Evolutionary conservation across 495 filamentous ascomycete genomes (phyloP).

Genomic region (Daldinia vernicosa): DNA sequence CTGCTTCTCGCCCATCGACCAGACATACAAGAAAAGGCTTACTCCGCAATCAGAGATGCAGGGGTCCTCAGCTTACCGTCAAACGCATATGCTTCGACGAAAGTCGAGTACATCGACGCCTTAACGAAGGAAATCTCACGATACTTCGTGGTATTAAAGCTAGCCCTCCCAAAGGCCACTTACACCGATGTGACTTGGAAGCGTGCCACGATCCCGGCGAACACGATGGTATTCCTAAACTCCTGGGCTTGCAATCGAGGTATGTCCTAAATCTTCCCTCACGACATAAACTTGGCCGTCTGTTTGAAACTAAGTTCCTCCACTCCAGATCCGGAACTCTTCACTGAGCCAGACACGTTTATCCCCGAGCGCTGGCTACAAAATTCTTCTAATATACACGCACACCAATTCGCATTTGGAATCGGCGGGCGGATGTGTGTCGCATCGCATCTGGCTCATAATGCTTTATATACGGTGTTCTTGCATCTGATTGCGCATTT

Average conservation of each 20-base stretch:
- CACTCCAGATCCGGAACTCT: constrained; percentile 65
- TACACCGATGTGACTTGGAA: constrained; percentile 72
- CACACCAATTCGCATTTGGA: constrained; percentile 75
- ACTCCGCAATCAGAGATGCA: constrained; percentile 68
- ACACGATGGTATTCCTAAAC: constrained; percentile 73
- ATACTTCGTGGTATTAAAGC: constrained; percentile 78
- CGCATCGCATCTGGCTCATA: constrained; percentile 74
- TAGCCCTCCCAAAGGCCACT: constrained; percentile 71
- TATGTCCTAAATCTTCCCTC: background rate
- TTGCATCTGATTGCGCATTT: constrained; percentile 75
- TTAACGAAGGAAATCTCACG: constrained; percentile 74
- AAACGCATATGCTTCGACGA: constrained; percentile 72
- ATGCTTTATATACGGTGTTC: constrained; percentile 74
- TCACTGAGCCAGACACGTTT: constrained; percentile 66
- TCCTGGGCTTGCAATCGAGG: constrained; percentile 18
- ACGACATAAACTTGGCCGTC: too few relatives aligned
- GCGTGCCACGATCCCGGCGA: constrained; percentile 66
- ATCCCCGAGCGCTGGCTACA: constrained; percentile 73
- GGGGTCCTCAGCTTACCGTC: constrained; percentile 73
- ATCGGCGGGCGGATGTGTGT: constrained; percentile 77
- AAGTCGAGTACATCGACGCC: constrained; percentile 74
- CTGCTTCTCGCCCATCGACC: constrained; percentile 73
- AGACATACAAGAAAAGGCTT: constrained; percentile 71
- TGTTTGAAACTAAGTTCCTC: background rate
- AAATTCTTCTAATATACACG: constrained; percentile 57